Base-by-base conservation (phyloP, 768 basidiomycete genomes). In the Tylopilus vinaceipallidus region DNA sequence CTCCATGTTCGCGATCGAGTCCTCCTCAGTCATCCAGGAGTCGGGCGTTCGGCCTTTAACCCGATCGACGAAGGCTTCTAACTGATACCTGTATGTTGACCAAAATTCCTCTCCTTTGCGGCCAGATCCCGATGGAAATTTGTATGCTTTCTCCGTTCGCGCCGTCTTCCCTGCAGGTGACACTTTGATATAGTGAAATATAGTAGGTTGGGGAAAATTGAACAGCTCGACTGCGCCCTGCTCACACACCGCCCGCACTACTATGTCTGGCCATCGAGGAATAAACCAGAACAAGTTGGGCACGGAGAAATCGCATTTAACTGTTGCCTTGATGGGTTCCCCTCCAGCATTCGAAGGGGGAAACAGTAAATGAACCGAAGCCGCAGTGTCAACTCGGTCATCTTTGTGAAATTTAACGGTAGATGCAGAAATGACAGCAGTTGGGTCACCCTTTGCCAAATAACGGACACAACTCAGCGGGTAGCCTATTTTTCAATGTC, bases 1-100 rank as follows among this genome's bases (percentile, higher is more conserved):
- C 53, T 75, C 66, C 74, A 83, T 81, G 42, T 83, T 78, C 45
- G 67, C 64, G 38, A 85, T 63, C 3, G 80, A 76, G 57, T 83
- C 79, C 47, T 84, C 77, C 14, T 64, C 65, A 6, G 68, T 61
- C 32, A 84, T 55, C 84, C 84, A 87, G 13, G 73, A 74, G 49
- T 76, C 71, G 2, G 81, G 78, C 20, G 65, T 61, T 29, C 77
- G 70, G 16, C 81, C 82, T 49, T 71, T 71, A 38, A 86, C 52
- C 60, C 72, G 75, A 58, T 87, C 79, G 8, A 86, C 77, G 49
- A 84, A 84, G 9, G 78, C 80, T 65, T 86, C 82, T 32, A 85
- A 66, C 63, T 85, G 83, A 52, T 78, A 81, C 22, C 69, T 62
- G 48, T 71, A 68, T 22, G 81, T 77, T 33, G 77, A 69, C 82